Evolutionary conservation across 108 stramenopile genomes (phyloP).

Genomic region (Parietichytrium sp.): DNA sequence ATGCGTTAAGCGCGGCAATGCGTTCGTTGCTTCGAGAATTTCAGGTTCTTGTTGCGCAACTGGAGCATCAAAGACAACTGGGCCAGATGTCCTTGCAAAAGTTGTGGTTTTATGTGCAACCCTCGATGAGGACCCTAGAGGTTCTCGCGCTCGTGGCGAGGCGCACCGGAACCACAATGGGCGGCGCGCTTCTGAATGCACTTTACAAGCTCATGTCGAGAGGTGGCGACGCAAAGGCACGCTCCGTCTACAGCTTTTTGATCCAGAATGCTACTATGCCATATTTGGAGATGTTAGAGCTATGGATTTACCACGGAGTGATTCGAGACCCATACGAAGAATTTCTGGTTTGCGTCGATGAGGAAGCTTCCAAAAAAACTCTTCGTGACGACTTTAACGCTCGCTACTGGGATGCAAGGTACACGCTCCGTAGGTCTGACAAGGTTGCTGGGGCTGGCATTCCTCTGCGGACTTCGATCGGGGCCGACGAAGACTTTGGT

Average conservation of each 20-base stretch:
- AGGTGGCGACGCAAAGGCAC: neutral
- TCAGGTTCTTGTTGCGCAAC: constrained; percentile 52
- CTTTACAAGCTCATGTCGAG: constrained; percentile 19
- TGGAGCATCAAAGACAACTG: constrained; percentile 42
- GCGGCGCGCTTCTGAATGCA: constrained; percentile 31
- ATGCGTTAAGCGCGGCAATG: constrained; percentile 50
- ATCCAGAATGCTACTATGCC: constrained; percentile 41
- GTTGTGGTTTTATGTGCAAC: constrained; percentile 49
- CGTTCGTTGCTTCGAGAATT: constrained; percentile 48
- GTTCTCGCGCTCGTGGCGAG: constrained; percentile 34
- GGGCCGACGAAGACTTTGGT: neutral
- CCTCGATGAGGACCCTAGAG: constrained; percentile 42
- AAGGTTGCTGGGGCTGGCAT: constrained; percentile 37
- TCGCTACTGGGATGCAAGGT: constrained; percentile 55
- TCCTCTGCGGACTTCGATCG: too few relatives aligned
- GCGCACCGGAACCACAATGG: neutral
- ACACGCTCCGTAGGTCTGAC: constrained; percentile 38
- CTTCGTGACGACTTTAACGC: constrained; percentile 59
- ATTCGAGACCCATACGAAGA: constrained; percentile 58
- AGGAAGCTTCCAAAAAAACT: constrained; percentile 45
- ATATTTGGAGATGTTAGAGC: constrained; percentile 53
- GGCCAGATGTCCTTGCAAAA: constrained; percentile 46
- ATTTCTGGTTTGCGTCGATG: constrained; percentile 56
- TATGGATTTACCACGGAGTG: constrained; percentile 56
- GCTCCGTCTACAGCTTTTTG: neutral